Conservation (phyloP, 2,329 filamentous ascomycete genomes). For the Sarocladium kiliense region DNA sequence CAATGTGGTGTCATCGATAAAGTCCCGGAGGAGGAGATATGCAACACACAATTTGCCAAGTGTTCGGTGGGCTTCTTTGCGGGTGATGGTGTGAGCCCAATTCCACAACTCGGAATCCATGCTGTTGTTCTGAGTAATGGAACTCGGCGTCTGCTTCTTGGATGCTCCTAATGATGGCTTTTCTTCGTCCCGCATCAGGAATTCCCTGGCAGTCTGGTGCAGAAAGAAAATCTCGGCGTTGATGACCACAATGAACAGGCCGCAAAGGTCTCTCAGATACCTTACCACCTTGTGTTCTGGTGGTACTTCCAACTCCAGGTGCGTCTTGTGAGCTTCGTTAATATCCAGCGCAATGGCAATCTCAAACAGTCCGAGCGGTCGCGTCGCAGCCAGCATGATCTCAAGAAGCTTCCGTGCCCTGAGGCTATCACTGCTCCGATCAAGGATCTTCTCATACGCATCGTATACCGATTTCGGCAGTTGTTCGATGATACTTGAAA, state of each 20-base stretch:
- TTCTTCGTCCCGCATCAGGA: conserved; percentile 17
- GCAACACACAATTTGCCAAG: not conserved
- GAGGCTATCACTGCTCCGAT: conserved; percentile 12
- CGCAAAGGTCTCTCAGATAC: conserved; percentile 20
- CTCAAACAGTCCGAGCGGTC: conserved; percentile 18
- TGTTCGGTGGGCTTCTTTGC: not conserved
- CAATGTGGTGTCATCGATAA: not conserved
- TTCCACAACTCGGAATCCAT: not conserved
- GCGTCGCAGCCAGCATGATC: conserved; percentile 18
- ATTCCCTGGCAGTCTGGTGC: conserved; percentile 27
- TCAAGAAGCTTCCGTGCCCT: conserved; percentile 16
- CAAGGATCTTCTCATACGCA: conserved; percentile 21
- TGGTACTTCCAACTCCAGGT: conserved; percentile 5
- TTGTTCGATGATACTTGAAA: conserved; percentile 10
- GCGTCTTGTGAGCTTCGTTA: conserved; percentile 8
- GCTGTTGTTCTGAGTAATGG: not conserved
- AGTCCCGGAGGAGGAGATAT: not conserved
- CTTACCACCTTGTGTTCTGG: conserved; percentile 10
- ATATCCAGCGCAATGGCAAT: conserved; percentile 17
- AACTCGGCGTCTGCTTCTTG: not conserved
- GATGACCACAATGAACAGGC: conserved; percentile 24
- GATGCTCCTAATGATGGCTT: not conserved
- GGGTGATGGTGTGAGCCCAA: not conserved
- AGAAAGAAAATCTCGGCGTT: conserved; percentile 20
- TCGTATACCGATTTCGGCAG: conserved; percentile 18